Base-by-base conservation (phyloP, 2,329 filamentous ascomycete species). In the Pseudonectria buxi region DNA sequence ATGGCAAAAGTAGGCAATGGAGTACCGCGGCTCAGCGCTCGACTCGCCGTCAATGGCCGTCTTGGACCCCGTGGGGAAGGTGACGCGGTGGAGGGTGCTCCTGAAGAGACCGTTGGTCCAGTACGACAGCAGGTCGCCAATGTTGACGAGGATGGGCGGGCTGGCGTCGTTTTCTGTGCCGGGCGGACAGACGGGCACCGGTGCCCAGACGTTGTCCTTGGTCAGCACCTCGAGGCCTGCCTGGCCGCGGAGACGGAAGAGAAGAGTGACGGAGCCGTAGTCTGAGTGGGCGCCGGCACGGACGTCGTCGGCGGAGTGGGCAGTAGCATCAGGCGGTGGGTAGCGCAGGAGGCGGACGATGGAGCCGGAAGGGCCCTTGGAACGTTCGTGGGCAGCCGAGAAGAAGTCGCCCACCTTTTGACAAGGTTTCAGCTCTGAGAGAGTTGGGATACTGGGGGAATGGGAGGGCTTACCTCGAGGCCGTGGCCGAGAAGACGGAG, bases 221-320 rank as follows among this genome's bases (percentile, higher is more conserved):
- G 78, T 81, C 6, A 81, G 71, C 42, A 96, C 82, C 59, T 96
- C 88, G 2, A 98, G 71, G 0, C 92, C 92, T 0, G 88, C 81
- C 53, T 95, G 88, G 2, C 84, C 84, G 1, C 77, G 76, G 2
- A 89, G 76, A 47, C 92, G 87, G 68, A 98, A 96, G 10, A 96
- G 74, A n/a, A 82, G 66, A 2, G 78, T 82, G 39, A 82, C 62
- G 40, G 72, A 76, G 37, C 78, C 78, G 62, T 95, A 95, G 65
- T 95, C 89, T 4, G 84, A 90, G 61, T 96, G 90, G 0, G 90
- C 88, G 38, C 90, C 92, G 6, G 90, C 90, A 18, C 90, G 81
- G 41, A 95, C 76, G 53, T 90, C 85, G 36, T 65, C 53, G 42
- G 53, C 34, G 24, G 69, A 49, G 48, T 78, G 60, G 10, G 57